Base-by-base conservation (phyloP, 2,329 filamentous ascomycete species). In the Hymenoscyphus occultus region DNA sequence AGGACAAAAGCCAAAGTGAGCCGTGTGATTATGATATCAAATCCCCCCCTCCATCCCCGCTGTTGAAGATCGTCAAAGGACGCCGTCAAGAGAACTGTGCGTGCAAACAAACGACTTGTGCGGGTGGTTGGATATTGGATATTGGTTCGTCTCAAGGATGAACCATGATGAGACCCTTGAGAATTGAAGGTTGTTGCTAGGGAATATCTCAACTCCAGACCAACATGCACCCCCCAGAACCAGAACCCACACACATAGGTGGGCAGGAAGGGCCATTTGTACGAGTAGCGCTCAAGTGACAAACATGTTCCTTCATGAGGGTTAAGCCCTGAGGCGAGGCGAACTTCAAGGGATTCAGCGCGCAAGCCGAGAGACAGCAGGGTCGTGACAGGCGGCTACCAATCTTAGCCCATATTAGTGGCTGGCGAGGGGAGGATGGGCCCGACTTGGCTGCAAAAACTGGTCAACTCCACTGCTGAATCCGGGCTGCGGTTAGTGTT, bases 51-150 rank as follows among this genome's bases (percentile, higher is more conserved):
- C 40, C 14, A 45, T 45, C 35, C 45, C 45, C 45, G 45, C 45
- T 22, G 45, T 51, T 51, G 45, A 51, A 51, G 45, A 51, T 51
- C 45, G 45, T 19, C 22, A n/a, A 28, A 51, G 45, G 45, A 51
- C 9, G 45, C 45, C 45, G 19, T n/a, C 45, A 22, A 51, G 45
- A 51, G 45, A 51, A 51, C 45, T 51, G 45, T 51, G 45, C 45
- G 45, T 16, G 45, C 45, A 51, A 51, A 19, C 45, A 51, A 51
- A 51, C 45, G 45, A 51, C 10, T n/a, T 22, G 45, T 51, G n/a
- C 45, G n/a, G 28, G 28, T 28, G 42, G n/a, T 48, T n/a, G 42
- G 19, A 48, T 48, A 48, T 7, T 22, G 42, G 42, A 28, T 28
- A 28, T 28, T 28, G 28, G 5, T 35, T 51, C 7, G 45, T 51